phyloP scores from a whole-genome alignment of 495 filamentous ascomycete species.

The Xanthoparmelia taractica region DNA sequence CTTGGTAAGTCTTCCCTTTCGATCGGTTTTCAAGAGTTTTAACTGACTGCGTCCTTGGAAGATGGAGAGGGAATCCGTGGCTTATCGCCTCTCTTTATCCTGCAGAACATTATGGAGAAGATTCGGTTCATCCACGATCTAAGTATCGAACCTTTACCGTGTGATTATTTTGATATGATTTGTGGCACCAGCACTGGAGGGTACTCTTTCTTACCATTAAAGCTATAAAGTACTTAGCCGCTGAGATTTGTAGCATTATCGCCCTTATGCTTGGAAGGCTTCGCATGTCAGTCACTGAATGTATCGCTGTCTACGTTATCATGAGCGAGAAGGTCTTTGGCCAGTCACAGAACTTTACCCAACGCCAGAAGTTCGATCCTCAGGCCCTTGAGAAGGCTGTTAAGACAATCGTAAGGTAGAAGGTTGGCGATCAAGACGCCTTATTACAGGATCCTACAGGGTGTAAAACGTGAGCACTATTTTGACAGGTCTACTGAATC shows the following conservation, averaged over 20 bases:
- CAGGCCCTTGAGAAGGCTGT: too few relatives aligned
- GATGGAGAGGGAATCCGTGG: background rate
- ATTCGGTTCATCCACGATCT: background rate
- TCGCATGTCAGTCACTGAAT: too few relatives aligned
- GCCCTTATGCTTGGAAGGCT: too few relatives aligned
- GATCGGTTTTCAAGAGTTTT: background rate
- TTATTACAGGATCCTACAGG: conserved; percentile 3
- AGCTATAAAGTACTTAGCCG: too few relatives aligned
- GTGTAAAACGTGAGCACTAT: conserved; percentile 2
- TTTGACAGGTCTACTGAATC: background rate
- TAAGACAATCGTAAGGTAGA: too few relatives aligned
- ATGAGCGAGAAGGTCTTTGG: too few relatives aligned
- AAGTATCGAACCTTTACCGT: background rate
- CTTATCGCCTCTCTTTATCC: background rate
- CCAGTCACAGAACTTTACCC: too few relatives aligned
- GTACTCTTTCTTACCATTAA: background rate
- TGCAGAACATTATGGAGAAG: background rate
- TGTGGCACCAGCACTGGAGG: background rate
- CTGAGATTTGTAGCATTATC: too few relatives aligned
- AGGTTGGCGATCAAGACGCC: background rate
- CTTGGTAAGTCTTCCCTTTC: background rate
- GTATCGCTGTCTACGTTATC: too few relatives aligned
- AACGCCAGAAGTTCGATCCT: too few relatives aligned
- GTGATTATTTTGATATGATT: background rate
- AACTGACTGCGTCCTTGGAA: background rate